These are phyloP conservation scores for Globomyces sp. DNA, from an alignment of 371 early-diverging fungal genomes.

Conservation along the genomic window DNA sequence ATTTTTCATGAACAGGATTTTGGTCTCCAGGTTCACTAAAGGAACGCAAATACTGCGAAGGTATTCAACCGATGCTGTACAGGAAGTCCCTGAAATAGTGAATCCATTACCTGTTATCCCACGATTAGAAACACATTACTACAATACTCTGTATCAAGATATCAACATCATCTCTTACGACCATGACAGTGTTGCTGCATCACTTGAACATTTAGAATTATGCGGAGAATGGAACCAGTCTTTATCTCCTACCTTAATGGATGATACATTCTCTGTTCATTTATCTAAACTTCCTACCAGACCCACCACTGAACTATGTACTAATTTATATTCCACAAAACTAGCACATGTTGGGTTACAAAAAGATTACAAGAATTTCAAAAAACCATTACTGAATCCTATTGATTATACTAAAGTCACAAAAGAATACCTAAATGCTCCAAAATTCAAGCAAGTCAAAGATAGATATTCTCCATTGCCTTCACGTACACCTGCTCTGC, in stretches of 20 bases:
- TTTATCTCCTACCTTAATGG: not conserved
- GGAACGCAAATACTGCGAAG: no score
- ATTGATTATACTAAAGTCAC: slow-evolving; percentile 46
- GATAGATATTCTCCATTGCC: slow-evolving; percentile 31
- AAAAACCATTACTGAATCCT: slow-evolving; percentile 37
- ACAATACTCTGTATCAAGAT: slow-evolving; percentile 78
- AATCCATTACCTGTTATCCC: slow-evolving; percentile 9
- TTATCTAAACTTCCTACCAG: slow-evolving; percentile 1
- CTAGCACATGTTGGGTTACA: slow-evolving; percentile 6
- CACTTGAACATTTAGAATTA: slow-evolving; percentile 15
- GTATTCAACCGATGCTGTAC: no score
- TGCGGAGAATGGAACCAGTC: slow-evolving; percentile 20
- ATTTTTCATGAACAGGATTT: no score
- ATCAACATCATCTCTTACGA: slow-evolving; percentile 79
- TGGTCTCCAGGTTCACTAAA: no score
- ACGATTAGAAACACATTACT: slow-evolving; percentile 81
- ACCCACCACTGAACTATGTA: not conserved
- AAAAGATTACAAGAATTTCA: slow-evolving; percentile 19
- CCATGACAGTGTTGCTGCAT: slow-evolving; percentile 56
- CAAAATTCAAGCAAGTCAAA: slow-evolving; percentile 21
- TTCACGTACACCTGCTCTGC: slow-evolving; percentile 59
- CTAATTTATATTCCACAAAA: not conserved
- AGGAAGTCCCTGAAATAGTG: not conserved
- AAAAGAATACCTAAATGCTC: slow-evolving; percentile 25
- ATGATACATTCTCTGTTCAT: not conserved